A percentile compares a stretch with the other conserved stretches of the same genome.
These are phyloP conservation scores for Oryza longistaminata DNA, from an alignment of 176 grass and related monocot genomes.

Conservation along the genomic window DNA sequence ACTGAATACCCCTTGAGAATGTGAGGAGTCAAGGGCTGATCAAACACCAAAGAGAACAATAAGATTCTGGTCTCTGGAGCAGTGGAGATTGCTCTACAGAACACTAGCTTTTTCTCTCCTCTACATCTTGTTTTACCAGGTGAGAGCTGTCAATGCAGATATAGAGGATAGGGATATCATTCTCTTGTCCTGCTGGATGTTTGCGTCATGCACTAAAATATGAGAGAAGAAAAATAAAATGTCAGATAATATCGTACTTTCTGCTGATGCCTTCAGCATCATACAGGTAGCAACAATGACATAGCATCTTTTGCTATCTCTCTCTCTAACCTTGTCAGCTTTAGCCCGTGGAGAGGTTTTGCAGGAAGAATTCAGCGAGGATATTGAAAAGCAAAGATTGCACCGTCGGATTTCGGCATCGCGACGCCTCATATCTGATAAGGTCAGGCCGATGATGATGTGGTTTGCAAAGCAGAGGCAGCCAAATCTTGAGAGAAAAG, in stretches of 20 bases:
- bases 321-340: conserved; percentile 22
- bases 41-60: conserved; percentile 28
- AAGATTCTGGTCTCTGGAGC: conserved; percentile 51
- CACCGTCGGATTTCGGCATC: conserved; percentile 42
- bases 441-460: conserved; percentile 1
- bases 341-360: conserved; percentile 22
- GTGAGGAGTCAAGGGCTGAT: conserved; percentile 33
- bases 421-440: conserved; percentile 44
- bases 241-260: conserved; percentile 43
- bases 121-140: conserved; percentile 28
- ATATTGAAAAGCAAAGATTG: conserved; percentile 40
- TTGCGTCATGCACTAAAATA: conserved; percentile 36
- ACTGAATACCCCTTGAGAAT: conserved; percentile 36
- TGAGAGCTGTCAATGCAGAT: conserved; percentile 39
- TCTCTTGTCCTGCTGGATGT: not conserved
- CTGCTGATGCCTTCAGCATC: conserved; percentile 43
- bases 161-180: conserved; percentile 41
- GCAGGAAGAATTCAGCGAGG: conserved; percentile 9
- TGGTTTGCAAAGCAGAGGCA: conserved; percentile 35
- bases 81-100: conserved; percentile 47
- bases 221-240: not conserved
- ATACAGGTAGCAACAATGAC: conserved; percentile 37
- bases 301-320: conserved; percentile 1
- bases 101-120: conserved; percentile 33
- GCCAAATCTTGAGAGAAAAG: conserved; percentile 48